Conservation (phyloP, 176 grass and related monocot genomes). For the Oryza coarctata region DNA sequence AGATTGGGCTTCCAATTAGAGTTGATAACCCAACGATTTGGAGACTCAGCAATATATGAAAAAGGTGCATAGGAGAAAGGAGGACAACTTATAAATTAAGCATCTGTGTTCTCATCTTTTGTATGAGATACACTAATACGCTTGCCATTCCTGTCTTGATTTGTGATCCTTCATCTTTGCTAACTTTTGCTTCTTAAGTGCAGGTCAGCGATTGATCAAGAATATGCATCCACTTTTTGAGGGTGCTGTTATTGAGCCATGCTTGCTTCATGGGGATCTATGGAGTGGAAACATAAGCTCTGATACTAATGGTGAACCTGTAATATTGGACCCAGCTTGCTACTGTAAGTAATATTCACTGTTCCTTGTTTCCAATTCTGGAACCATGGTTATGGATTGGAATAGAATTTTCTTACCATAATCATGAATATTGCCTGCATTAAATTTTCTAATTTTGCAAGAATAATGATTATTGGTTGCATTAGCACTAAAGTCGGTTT, state of each 20-base stretch:
- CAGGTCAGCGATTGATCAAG: constrained; percentile 67
- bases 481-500: neutral
- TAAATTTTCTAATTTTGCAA: neutral
- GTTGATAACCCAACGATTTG: constrained; percentile 44
- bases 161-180: neutral
- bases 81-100: neutral
- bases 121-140: neutral
- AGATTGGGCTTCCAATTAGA: constrained; percentile 74
- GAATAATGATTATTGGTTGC: neutral
- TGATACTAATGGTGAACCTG: constrained; percentile 74
- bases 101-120: neutral
- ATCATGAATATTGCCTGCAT: neutral
- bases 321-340: constrained; percentile 93
- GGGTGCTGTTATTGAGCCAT: constrained; percentile 63
- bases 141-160: neutral
- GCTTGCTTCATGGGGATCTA: constrained; percentile 92
- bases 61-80: constrained; percentile 46
- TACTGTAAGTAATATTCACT: constrained; percentile 64
- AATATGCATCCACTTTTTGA: constrained; percentile 74
- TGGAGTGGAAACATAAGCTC: constrained; percentile 95
- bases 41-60: constrained; percentile 64
- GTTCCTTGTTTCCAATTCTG: neutral
- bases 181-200: neutral
- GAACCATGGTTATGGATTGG: neutral
- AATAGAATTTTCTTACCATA: neutral